Base-by-base conservation (phyloP, 2,329 filamentous ascomycete species). In the Scytalidium sp. region DNA sequence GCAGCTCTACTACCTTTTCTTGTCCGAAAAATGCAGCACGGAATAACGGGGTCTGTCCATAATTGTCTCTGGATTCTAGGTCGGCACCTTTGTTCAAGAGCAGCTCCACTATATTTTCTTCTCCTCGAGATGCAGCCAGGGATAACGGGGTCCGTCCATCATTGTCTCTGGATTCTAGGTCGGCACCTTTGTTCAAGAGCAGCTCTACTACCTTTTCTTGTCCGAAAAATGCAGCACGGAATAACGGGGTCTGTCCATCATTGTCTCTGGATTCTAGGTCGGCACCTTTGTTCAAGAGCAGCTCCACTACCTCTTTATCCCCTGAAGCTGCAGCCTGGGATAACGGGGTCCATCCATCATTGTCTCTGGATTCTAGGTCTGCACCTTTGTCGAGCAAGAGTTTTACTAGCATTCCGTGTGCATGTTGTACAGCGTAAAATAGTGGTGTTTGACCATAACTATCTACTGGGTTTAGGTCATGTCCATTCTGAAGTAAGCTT, bases 161-260 rank as follows among this genome's bases (percentile, higher is more conserved):
- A 19, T 5, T 29, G 19, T 11, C 7, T n/a, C 39, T 20, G 23
- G 46, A 32, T 21, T 49, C 19, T 15, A 49, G 17, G 17, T 49
- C 29, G 17, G 41, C 21, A 20, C 25, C 42, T 15, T 27, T 13
- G 9, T 39, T 25, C 8, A 50, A 42, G 13, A 51, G 36, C 22
- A 52, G 41, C 21, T 65, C 53, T 4, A 63, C 57, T 54, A 69
- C 65, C 4, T 60, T 58, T 1, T 62, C 56, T 11, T 67, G 51
- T 1, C 65, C 65, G 9, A 25, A 21, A 6, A 1, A 4, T 17
- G 51, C 21, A 21, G 48, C 53, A 61, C 59, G 3, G 62, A 62
- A 61, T 17, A 69, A 49, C 6, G 61, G 61, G 2, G 64, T 67
- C 17, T 57, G 56, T 0, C 62, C 65, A 22, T 61, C 11, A 5